phyloP scores from a whole-genome alignment of 805 yeast species.

The Spathaspora gorwiae region DNA sequence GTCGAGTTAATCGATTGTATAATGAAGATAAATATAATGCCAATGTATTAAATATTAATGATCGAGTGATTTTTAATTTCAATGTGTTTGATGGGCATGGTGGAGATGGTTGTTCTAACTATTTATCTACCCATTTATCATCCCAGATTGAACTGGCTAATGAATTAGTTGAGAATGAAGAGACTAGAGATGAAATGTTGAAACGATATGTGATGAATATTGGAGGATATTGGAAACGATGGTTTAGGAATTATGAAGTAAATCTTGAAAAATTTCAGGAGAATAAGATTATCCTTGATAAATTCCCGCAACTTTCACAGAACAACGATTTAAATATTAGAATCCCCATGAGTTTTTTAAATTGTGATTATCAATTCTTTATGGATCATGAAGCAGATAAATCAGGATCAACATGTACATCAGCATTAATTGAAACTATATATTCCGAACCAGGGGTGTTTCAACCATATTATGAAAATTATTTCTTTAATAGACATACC shows the following conservation, averaged over 20 bases:
- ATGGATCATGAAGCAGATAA: slow-evolving; percentile 18
- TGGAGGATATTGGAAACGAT: slow-evolving; percentile 83
- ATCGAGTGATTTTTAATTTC: slow-evolving; percentile 49
- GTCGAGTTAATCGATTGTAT: slow-evolving; percentile 67
- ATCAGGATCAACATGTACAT: slow-evolving; percentile 72
- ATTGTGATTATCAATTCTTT: slow-evolving; percentile 61
- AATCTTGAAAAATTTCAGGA: slow-evolving; percentile 20
- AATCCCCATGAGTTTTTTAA: slow-evolving; percentile 59
- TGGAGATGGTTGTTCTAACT: slow-evolving; percentile 68
- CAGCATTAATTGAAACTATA: slow-evolving; percentile 52
- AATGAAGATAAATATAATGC: slow-evolving; percentile 83
- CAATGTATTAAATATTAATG: slow-evolving; percentile 43
- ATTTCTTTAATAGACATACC: slow-evolving; percentile 63
- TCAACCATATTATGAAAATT: slow-evolving; percentile 29
- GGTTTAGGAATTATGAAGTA: slow-evolving; percentile 48
- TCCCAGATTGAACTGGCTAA: slow-evolving; percentile 45
- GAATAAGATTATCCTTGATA: slow-evolving; percentile 11
- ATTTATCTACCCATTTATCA: slow-evolving; percentile 51
- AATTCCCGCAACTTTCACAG: slow-evolving; percentile 10
- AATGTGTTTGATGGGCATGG: slow-evolving; percentile 95
- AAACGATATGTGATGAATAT: slow-evolving; percentile 53
- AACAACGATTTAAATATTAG: slow-evolving; percentile 57
- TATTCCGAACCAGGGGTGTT: slow-evolving; percentile 24
- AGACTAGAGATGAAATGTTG: slow-evolving; percentile 39
- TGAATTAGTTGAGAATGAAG: slow-evolving; percentile 21